Evolutionary conservation across 2,329 filamentous ascomycete genomes (phyloP), one percentile per base, ranked within the genome.

Genomic region (Ophiobolus disseminans): DNA sequence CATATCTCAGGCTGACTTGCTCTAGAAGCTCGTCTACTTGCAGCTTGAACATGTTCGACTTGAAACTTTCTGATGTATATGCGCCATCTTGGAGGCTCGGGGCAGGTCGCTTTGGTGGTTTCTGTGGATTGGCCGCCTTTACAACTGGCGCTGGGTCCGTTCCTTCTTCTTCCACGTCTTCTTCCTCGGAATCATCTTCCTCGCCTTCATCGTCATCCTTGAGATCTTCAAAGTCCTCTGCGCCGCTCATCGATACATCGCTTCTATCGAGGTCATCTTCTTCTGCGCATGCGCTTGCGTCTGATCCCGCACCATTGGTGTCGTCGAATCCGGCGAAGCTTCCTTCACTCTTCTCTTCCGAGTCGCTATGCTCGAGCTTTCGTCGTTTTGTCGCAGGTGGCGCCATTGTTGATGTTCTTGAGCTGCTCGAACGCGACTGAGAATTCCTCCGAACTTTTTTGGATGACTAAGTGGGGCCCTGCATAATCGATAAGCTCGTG

Each of bases 11-110:
- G 58, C 79, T 78, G 40, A 85, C 74, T 55, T 85, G 81, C 5
- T 75, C 70, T 40, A 88, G 68, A 47, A 89, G 74, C 58, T 87
- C 84, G 55, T 88, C 83, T 25, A 87, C 77, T 65, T 89, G 86
- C 8, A 88, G 70, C 65, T 87, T 87, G 74, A 89, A 87, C 47
- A 87, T 75, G 65, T 80, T 86, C 34, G 84, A 86, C 64, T 86
- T 86, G 75, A 82, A 86, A n/a, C 81, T 77, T 38, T 82, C 82
- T 23, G 76, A 78, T 16, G 72, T 74, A 63, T 79, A 81, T 20
- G 75, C 69, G 41, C 74, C 75, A 30, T 71, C 69, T 28, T 66
- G 63, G 7, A 63, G 59, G 17, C 54, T 60, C 28, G 57, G 45
- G 28, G 64, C 63, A 39, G 55, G 55, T 52, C 58, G 55, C 41